These are phyloP conservation scores for Tricholoma bakamatsutake DNA, from an alignment of 768 basidiomycete species.

Conservation along the genomic window DNA sequence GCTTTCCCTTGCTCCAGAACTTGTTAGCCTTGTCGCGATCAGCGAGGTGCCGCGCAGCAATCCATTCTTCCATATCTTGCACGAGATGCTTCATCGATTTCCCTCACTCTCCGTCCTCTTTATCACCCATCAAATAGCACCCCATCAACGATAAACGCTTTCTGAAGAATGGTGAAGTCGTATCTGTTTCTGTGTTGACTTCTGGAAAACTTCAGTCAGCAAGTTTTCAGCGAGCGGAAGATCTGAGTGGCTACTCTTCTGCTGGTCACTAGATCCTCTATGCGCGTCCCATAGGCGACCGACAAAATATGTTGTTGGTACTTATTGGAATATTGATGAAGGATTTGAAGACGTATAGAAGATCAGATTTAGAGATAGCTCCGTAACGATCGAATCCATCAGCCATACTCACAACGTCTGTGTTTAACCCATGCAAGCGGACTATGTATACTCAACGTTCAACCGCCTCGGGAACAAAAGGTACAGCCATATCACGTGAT, in stretches of 20 bases:
- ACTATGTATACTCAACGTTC: too few relatives aligned
- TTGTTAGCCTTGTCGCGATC: conserved; percentile 20
- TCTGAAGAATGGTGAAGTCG: conserved; percentile 9
- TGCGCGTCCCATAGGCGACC: conserved; percentile 18
- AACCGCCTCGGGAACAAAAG: too few relatives aligned
- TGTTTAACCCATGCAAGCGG: too few relatives aligned
- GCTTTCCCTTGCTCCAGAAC: conserved; percentile 17
- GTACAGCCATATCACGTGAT: background rate
- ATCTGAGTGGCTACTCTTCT: conserved; percentile 7
- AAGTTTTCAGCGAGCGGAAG: conserved; percentile 9
- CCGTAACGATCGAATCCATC: too few relatives aligned
- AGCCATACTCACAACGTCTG: too few relatives aligned
- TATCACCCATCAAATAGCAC: conserved; percentile 14
- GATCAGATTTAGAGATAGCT: background rate
- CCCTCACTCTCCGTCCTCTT: conserved; percentile 4
- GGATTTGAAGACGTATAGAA: background rate
- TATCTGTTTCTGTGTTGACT: conserved; percentile 20
- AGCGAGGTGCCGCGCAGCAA: conserved; percentile 1
- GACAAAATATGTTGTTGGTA: conserved; percentile 13
- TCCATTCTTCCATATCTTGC: conserved; percentile 8
- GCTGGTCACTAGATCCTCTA: conserved; percentile 11
- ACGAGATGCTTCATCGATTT: conserved; percentile 5
- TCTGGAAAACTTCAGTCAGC: conserved; percentile 1
- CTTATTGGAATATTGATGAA: conserved; percentile 1
- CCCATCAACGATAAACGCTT: conserved; percentile 16